Conservation (phyloP, 768 basidiomycete genomes). For the Sporobolomyces roseus region DNA sequence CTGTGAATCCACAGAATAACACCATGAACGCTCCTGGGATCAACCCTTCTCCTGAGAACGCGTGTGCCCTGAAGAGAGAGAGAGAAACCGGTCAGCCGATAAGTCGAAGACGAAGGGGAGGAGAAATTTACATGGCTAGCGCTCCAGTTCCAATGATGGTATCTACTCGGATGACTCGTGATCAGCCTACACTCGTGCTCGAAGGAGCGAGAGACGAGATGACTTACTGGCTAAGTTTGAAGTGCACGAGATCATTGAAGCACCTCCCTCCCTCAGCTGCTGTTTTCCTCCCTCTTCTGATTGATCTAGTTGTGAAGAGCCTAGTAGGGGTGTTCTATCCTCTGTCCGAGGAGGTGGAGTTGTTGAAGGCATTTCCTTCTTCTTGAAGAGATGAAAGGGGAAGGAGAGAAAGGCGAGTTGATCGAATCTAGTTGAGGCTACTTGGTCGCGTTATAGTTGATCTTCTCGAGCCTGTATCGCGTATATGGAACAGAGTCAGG, state of each 20-base stretch:
- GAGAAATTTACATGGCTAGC: constrained; percentile 10
- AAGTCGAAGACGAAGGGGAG: neutral
- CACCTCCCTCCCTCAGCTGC: constrained; percentile 56
- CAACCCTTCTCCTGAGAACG: constrained; percentile 82
- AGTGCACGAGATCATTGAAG: constrained; percentile 63
- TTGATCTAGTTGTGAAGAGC: neutral
- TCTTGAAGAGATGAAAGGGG: neutral
- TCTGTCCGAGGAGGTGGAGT: neutral
- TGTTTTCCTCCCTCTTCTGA: neutral
- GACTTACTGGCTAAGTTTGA: constrained; percentile 45
- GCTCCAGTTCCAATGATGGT: constrained; percentile 35
- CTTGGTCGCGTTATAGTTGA: too few relatives aligned
- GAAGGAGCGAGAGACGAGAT: too few relatives aligned
- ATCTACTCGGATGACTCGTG: too few relatives aligned
- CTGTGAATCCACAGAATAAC: constrained; percentile 68
- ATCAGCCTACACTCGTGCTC: too few relatives aligned
- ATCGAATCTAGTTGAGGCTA: too few relatives aligned
- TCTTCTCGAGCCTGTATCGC: too few relatives aligned
- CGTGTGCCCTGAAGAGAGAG: constrained; percentile 46
- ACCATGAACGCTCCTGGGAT: constrained; percentile 88
- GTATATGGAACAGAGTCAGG: too few relatives aligned
- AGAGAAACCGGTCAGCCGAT: too few relatives aligned
- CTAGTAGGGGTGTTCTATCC: constrained; percentile 3
- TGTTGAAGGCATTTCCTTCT: neutral
- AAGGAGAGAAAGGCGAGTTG: neutral